Percentiles rank a stretch among this genome's conserved stretches.
Conservation (phyloP, 2,329 filamentous ascomycete genomes). For the Botryotinia convoluta region DNA sequence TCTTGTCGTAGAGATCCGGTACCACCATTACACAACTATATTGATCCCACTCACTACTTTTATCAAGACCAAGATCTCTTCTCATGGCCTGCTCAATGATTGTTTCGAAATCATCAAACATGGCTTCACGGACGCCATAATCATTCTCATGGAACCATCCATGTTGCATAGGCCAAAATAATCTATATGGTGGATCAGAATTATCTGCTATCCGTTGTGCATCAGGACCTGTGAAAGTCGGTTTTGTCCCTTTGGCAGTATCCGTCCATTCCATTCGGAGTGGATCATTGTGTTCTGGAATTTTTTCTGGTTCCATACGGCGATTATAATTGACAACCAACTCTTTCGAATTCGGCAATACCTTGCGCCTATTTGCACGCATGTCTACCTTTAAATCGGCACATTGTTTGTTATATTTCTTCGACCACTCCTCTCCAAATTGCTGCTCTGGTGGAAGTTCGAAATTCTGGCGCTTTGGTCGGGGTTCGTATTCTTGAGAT, state of each 20-base stretch:
- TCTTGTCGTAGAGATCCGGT: slow-evolving; percentile 93
- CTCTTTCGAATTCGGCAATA: slow-evolving; percentile 96
- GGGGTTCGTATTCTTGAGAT: slow-evolving; percentile 75
- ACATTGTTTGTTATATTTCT: slow-evolving; percentile 77
- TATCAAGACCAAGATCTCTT: slow-evolving; percentile 75
- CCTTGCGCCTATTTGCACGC: slow-evolving; percentile 90
- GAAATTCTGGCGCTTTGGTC: slow-evolving; percentile 69
- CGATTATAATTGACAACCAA: slow-evolving; percentile 93
- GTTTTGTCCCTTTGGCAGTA: slow-evolving; percentile 62
- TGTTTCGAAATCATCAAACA: slow-evolving; percentile 83
- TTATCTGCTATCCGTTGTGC: slow-evolving; percentile 86
- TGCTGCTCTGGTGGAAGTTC: slow-evolving; percentile 64
- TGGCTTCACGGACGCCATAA: slow-evolving; percentile 73
- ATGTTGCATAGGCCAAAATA: slow-evolving; percentile 86
- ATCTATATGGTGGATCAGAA: slow-evolving; percentile 83
- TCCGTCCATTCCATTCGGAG: slow-evolving; percentile 96
- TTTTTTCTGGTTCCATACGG: slow-evolving; percentile 77
- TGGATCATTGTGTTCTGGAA: slow-evolving; percentile 92
- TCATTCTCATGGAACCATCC: slow-evolving; percentile 90
- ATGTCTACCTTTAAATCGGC: slow-evolving; percentile 86
- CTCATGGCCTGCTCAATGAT: slow-evolving; percentile 84
- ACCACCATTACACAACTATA: slow-evolving; percentile 98
- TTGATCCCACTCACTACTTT: slow-evolving; percentile 78
- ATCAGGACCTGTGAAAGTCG: slow-evolving; percentile 63
- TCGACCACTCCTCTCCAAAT: slow-evolving; percentile 79